Evolutionary conservation across 176 grass and related monocot species (phyloP), one percentile per base, ranked within the genome.

Genomic region (Hyparrhenia diplandra): DNA sequence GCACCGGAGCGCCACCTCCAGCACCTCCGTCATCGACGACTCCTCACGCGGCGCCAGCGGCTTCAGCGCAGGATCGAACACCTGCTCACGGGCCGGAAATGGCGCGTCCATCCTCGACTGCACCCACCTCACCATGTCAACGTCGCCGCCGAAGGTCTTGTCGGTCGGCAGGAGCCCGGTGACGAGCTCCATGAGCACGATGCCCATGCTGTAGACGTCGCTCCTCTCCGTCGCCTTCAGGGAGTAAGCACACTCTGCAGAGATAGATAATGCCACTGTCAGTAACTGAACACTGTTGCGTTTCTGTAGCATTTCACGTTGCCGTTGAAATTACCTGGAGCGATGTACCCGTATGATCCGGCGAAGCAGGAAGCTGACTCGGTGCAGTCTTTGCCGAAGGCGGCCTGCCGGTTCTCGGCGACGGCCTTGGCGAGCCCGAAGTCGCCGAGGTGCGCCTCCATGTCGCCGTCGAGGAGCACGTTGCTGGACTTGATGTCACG

Each of bases 371-470:
- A 98, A 6, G 80, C 87, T 0, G 96, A 86, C n/a, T 95, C 92
- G 17, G 88, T 95, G 83, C 17, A 78, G 1, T 90, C 87, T 13
- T 85, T 88, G 23, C 71, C 81, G 35, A 46, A 49, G 16, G 42
- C 40, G 5, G 14, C 30, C 32, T 67, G 69, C 21, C 36, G 35
- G 69, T 76, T 82, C 57, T 94, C 94, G 4, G 80, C 67, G n/a
- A 93, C 80, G 6, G 88, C 88, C 86, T 98, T 98, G 12, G 95
- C 95, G 69, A 98, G 92, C 5, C 95, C 95, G 27, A 98, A 98
- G 75, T 98, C 95, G 2, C 95, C 95, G 23, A 98, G 88, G 83
- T 98, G 95, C n/a, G 92, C 90, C 84, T 98, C 95, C 95, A 98
- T 93, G 89, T 95, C 88, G 8, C 84, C 84, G 29, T 98, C 95